Evolutionary conservation across 1,284 basidiomycete genomes (phyloP), one percentile per base, ranked within the genome.

Genomic region (Moesziomyces globuligerus): DNA sequence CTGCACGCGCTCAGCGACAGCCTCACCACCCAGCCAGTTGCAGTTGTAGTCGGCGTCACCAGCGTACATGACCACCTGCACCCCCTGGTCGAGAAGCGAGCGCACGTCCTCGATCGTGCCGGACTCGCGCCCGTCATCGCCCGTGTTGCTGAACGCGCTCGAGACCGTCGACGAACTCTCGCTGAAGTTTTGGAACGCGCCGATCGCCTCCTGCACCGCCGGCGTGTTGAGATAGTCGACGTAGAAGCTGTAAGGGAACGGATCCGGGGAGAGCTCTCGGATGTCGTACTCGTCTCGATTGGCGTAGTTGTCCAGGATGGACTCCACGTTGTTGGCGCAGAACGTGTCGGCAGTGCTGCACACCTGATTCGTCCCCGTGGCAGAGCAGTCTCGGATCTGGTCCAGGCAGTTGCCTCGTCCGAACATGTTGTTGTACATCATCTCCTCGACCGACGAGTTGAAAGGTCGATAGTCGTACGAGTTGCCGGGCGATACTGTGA

Each of bases 31-130:
- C 2, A 75, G 23, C 58, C 59, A 75, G 42, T 75, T 75, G 59
- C 74, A 75, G 34, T 74, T 74, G 65, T 73, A 75, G 48, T 75
- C 75, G 26, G 75, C 75, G 28, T 75, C 73, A 9, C 75, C 75
- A 4, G 69, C 66, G 29, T 61, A 61, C 48, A 77, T 48, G 4
- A 64, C 64, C 26, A 77, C 74, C 24, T 62, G 55, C 17, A 76
- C 47, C 7, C 71, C 72, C 24, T 55, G 50, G 1, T 66, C 44
- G n/a, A 77, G 42, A 21, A 77, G 58, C n/a, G 42, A n/a, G 3
- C 52, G 46, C 21, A 77, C 47, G 21, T 69, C 46, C 43, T 69
- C 50, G 26, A 73, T 62, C n/a, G 74, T 67, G n/a, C 50, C 51
- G 7, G 32, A 34, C 39, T 69, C 62, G 3, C 75, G 51, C 4